A percentile compares a stretch with the other conserved stretches of the same genome.
phyloP scores from a whole-genome alignment of 73 alveolate genomes.

The Symbiodinium pilosum region DNA sequence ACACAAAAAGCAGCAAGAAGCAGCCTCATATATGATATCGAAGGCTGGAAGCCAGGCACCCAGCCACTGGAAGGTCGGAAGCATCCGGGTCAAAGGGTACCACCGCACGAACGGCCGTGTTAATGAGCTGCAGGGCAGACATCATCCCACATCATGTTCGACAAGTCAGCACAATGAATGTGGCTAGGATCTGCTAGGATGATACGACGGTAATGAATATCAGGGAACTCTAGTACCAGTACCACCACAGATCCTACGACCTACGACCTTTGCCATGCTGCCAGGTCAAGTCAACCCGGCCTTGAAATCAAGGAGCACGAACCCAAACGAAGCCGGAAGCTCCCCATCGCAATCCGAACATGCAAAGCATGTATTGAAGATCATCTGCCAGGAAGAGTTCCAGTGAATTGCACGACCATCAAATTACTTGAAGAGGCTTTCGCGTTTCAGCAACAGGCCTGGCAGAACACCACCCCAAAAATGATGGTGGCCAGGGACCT shows the following conservation, averaged over 20 bases:
- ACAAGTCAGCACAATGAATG: background rate
- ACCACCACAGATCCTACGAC: too few species aligned
- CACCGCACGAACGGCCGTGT: conserved; percentile 89
- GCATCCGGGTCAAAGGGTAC: conserved; percentile 94
- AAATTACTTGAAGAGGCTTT: background rate
- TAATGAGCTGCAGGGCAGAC: conserved; percentile 54
- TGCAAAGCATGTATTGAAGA: conserved; percentile 92
- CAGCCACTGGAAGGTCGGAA: conserved; percentile 85
- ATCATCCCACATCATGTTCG: too few species aligned
- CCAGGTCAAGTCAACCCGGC: background rate
- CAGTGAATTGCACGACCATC: background rate
- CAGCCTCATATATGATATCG: background rate
- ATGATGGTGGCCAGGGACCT: conserved; percentile 82
- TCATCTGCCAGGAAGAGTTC: conserved; percentile 53
- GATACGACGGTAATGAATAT: background rate
- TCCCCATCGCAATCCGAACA: conserved; percentile 90
- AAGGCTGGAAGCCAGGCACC: background rate
- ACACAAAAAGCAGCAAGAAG: background rate
- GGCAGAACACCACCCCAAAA: conserved; percentile 72
- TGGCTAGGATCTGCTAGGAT: background rate
- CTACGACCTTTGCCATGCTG: too few species aligned
- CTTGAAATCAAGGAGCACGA: conserved; percentile 89
- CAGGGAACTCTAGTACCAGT: too few species aligned
- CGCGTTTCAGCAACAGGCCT: too few species aligned
- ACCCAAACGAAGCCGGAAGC: conserved; percentile 88